phyloP scores from a whole-genome alignment of 73 alveolate genomes.

The Paramecium sexaurelia region DNA sequence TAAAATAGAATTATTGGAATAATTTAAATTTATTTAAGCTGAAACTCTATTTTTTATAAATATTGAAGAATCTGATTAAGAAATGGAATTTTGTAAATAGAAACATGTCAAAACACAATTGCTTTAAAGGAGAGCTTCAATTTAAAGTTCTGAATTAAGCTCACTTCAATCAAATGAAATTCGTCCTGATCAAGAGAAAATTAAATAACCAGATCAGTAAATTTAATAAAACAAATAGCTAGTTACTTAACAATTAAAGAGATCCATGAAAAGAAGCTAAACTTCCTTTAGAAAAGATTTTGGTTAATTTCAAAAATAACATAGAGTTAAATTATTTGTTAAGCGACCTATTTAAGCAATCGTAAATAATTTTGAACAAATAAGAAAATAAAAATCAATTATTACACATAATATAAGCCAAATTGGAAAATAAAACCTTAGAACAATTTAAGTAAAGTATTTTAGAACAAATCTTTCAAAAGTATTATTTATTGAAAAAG shows the following conservation, averaged over 20 bases:
- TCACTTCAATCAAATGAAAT: background rate
- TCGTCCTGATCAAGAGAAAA: background rate
- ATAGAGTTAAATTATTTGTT: background rate
- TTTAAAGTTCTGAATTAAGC: background rate
- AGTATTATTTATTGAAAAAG: slow-evolving; percentile 4
- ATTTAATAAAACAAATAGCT: background rate
- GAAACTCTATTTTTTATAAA: background rate
- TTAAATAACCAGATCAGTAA: background rate
- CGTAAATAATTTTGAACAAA: background rate
- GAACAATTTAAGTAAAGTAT: background rate
- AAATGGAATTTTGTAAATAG: background rate
- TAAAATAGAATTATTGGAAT: background rate
- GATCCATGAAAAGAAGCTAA: slow-evolving; percentile 2
- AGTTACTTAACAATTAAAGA: background rate
- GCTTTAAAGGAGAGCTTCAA: background rate
- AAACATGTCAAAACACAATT: background rate
- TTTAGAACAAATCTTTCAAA: background rate
- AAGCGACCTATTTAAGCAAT: background rate
- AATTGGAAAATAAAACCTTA: background rate
- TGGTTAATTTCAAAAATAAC: background rate
- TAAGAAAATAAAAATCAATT: background rate
- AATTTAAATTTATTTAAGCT: background rate
- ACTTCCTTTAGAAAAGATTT: background rate
- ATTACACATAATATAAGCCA: background rate
- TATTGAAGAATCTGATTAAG: background rate